Evolutionary conservation across 1,284 basidiomycete genomes (phyloP), one percentile per base, ranked within the genome.

Genomic region (Austroboletus novae-zelandiae): DNA sequence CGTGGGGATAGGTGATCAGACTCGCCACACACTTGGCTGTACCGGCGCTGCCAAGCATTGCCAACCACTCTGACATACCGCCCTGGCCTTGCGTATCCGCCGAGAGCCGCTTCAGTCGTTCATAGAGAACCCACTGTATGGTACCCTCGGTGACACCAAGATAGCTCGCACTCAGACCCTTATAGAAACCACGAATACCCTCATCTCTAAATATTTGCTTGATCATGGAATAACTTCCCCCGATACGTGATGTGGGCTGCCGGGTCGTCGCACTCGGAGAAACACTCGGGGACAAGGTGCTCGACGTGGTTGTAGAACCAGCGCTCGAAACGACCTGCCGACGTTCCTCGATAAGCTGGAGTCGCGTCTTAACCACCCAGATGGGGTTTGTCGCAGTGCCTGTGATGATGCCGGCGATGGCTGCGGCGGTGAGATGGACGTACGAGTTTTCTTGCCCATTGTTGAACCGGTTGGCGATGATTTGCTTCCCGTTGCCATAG

Each of bases 91-190:
- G 76, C 29, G 78, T 74, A 1, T 71, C 71, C 23, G 74, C 71
- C 9, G 80, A 79, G 14, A 89, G 61, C 57, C 72, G 77, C 69
- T 95, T 94, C 51, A 94, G 68, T 32, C 81, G 77, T 66, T 99
- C 97, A 68, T 99, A 99, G 11, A 99, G 74, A 18, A 91, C 90
- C 97, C 97, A 99, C 66, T 98, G 96, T 50, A 99, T 98, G 18
- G 95, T 95, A 5, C 90, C 90, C 70, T 99, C 97, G 15, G 94
- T 91, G 8, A 98, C 96, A 30, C 97, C 97, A 15, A 99, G 78
- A 69, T 98, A 95, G 59, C 89, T 94, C 44, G 97, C 97, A 56
- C 88, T 93, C 42, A 99, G 73, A 4, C 97, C 97, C 68, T 94
- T 92, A 73, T 99, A 99, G 57, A 98, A 89, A 0, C 96, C 97